Evolutionary conservation across 225 moss, liverwort and hornwort species (phyloP).

Genomic region (Polytrichum formosum): DNA sequence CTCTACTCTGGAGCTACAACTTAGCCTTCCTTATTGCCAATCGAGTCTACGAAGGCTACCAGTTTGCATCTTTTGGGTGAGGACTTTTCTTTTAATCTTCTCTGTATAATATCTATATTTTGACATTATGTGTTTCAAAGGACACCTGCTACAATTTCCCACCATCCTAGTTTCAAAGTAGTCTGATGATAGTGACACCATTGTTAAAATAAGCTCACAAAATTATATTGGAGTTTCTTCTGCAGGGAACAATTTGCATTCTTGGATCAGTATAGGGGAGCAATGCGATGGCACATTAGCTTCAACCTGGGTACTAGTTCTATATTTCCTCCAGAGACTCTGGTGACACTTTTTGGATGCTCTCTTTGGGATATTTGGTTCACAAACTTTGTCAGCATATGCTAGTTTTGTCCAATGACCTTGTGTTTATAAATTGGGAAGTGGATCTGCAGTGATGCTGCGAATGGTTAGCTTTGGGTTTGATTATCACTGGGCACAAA

Average conservation of each 20-base stretch:
- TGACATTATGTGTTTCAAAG: no score
- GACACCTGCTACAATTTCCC: no score
- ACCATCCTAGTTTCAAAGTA: no score
- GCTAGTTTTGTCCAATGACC: no score
- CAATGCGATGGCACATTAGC: conserved; percentile 92
- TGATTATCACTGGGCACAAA: conserved; percentile 79
- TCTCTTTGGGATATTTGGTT: no score
- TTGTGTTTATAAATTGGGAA: conserved; percentile 3
- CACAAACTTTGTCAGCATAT: no score
- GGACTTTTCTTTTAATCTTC: conserved; percentile 1
- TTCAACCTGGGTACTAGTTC: conserved; percentile 73
- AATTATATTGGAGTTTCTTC: not conserved
- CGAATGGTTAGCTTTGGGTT: conserved; percentile 96
- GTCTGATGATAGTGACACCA: no score
- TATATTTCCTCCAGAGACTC: conserved; percentile 1
- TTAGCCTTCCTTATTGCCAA: conserved; percentile 58
- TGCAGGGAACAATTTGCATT: conserved; percentile 72
- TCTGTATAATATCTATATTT: no score
- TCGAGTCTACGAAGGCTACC: conserved; percentile 59
- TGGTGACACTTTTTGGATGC: no score
- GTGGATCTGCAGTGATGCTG: conserved; percentile 77
- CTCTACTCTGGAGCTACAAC: conserved; percentile 69
- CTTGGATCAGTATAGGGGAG: conserved; percentile 77
- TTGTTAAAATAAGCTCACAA: not conserved
- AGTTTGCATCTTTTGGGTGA: conserved; percentile 60